Base-by-base conservation (phyloP, 352 stramenopile genomes). In the Phytophthora agathidicida region DNA sequence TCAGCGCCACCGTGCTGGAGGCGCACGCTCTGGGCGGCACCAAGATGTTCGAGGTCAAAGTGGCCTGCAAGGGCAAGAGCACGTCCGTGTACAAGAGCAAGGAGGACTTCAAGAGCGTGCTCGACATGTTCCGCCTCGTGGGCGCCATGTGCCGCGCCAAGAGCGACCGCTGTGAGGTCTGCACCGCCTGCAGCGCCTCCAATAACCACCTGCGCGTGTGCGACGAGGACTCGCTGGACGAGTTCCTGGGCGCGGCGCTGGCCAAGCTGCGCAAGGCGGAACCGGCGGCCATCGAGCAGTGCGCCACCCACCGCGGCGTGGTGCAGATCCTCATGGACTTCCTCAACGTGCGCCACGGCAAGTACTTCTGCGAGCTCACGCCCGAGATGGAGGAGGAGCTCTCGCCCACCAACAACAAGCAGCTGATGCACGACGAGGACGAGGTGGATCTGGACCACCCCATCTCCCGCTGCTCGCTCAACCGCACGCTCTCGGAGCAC, bases 281-380 rank as follows among this genome's bases (percentile, higher is more conserved):
- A 20, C 65, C 66, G 4, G 51, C 67, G 1, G 66, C 63, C 14
- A 82, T 92, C 44, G 68, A 78, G 26, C 55, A 74, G 30, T 94
- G 84, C 70, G 77, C 75, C 47, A 59, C 37, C 28, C 84, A 92
- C 71, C 76, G 83, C 60, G 84, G 84, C 48, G 73, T 91, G 28
- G 83, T 94, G 56, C 79, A 87, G 55, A 91, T 94, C 52, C 73
- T 94, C 47, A 94, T 89, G 73, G 80, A 92, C 27, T 94, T 94
- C 33, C 61, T 94, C n/a, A 82, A 83, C 39, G 74, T 94, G 60
- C 80, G 80, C 67, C 51, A 89, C 44, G 74, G 80, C 70, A 80
- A 78, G 60, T 91, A 89, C 70, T 92, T 94, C 52, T 91, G 80
- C 38, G 70, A 83, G 41, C 54, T 62, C 19, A 68, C 71, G 8